Evolutionary conservation across 768 basidiomycete species (phyloP).

Genomic region (Boletus rubescentipes): DNA sequence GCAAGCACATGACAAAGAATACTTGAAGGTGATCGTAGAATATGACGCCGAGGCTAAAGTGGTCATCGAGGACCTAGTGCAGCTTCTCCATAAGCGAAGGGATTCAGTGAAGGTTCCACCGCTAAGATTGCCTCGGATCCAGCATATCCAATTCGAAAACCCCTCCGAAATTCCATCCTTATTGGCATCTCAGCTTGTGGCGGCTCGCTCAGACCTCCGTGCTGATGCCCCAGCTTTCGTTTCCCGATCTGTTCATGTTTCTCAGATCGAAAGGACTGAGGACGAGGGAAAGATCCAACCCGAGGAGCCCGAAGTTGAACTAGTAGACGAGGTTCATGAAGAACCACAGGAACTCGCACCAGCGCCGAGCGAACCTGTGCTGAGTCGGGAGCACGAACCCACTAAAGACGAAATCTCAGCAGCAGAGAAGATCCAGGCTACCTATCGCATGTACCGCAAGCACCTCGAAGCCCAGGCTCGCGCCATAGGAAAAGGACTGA

Average conservation of each 20-base stretch:
- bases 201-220: conserved; percentile 15
- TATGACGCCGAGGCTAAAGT: conserved; percentile 9
- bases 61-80: conserved; percentile 23
- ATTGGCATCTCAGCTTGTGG: conserved; percentile 18
- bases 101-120: not conserved
- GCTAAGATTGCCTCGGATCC: conserved; percentile 19
- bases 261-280: not conserved
- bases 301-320: not conserved
- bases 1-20: not conserved
- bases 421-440: conserved; percentile 23
- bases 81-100: conserved; percentile 21
- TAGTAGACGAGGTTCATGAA: conserved; percentile 6
- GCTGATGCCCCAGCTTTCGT: conserved; percentile 19
- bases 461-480: not conserved
- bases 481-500: conserved; percentile 15
- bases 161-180: conserved; percentile 32
- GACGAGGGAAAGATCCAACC: conserved; percentile 1
- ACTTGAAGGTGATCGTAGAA: conserved; percentile 13
- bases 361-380: conserved; percentile 9
- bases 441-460: conserved; percentile 11
- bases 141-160: conserved; percentile 31
- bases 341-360: conserved; percentile 12
- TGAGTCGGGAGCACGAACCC: conserved; percentile 18
- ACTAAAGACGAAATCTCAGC: conserved; percentile 29
- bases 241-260: conserved; percentile 1